These are phyloP conservation scores for Posidonia australis DNA, from an alignment of 106 monocot genomes.

Conservation along the genomic window DNA sequence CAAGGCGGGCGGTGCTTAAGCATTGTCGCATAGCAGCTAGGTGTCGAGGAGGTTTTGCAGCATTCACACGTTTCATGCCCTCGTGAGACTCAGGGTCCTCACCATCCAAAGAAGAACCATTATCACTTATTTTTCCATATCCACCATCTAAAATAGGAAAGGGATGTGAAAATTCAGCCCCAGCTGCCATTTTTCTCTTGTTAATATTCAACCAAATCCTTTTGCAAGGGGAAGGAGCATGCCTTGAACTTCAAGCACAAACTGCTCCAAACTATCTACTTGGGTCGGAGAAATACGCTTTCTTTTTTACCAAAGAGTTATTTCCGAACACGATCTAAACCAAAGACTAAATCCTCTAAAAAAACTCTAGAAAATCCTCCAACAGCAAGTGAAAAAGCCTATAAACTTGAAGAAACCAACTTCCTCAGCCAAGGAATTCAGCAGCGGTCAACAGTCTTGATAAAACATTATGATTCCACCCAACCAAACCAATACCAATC, in stretches of 20 bases:
- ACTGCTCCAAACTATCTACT: neutral
- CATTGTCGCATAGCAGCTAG: constrained; percentile 35
- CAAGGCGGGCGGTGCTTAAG: constrained; percentile 23
- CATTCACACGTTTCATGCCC: constrained; percentile 10
- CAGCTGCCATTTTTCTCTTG: constrained; percentile 10
- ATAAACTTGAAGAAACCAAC: neutral
- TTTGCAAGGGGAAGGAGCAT: neutral
- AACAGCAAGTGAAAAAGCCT: neutral
- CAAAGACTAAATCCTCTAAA: neutral
- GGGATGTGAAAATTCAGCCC: constrained; percentile 14
- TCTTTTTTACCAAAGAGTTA: neutral
- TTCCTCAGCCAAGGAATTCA: neutral
- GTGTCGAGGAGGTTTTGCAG: constrained; percentile 34
- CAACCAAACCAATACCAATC: neutral
- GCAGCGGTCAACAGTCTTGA: neutral
- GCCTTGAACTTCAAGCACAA: neutral
- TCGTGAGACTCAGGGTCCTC: constrained; percentile 7
- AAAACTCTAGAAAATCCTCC: neutral
- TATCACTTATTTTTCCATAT: constrained; percentile 7
- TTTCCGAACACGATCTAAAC: neutral
- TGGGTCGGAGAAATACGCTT: neutral
- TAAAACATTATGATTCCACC: no score
- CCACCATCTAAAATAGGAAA: constrained; percentile 24
- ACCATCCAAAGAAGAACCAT: neutral
- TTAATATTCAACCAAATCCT: neutral